A percentile compares a stretch with the other conserved stretches of the same genome.
phyloP scores from a whole-genome alignment of 768 basidiomycete genomes.

The Chalciporus piperatus region DNA sequence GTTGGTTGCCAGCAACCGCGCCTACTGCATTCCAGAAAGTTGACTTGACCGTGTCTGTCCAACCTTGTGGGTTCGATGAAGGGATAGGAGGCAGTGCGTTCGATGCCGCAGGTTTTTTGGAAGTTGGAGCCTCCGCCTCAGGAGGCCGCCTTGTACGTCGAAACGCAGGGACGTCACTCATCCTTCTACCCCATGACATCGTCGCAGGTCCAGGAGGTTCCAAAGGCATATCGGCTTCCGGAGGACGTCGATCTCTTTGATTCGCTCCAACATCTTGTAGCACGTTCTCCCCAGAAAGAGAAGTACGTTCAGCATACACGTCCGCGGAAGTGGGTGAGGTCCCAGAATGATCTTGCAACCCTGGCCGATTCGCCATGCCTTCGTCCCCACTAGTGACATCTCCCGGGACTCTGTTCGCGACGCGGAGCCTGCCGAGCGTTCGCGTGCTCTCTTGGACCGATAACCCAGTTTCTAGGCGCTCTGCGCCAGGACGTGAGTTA shows the following conservation, averaged over 20 bases:
- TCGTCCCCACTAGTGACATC: constrained; percentile 39
- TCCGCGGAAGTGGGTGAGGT: neutral
- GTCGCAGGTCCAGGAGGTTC: constrained; percentile 23
- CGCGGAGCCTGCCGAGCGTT: constrained; percentile 44
- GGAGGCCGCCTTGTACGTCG: constrained; percentile 11
- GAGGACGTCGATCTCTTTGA: neutral
- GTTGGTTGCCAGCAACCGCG: constrained; percentile 44
- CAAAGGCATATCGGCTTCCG: constrained; percentile 5
- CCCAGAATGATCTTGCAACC: neutral
- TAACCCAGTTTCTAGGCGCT: constrained; percentile 13
- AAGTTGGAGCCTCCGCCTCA: constrained; percentile 2
- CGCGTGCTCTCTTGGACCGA: constrained; percentile 31
- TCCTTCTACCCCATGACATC: constrained; percentile 28
- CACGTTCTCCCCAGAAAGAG: neutral
- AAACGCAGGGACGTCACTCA: constrained; percentile 23
- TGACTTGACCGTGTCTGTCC: constrained; percentile 42
- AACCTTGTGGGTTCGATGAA: constrained; percentile 27
- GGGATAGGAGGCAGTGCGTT: neutral
- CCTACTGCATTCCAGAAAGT: constrained; percentile 50
- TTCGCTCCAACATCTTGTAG: neutral
- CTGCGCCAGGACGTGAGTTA: constrained; percentile 11
- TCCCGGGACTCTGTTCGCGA: constrained; percentile 48
- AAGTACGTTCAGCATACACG: neutral
- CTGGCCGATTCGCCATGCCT: constrained; percentile 20
- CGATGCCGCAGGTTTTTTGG: neutral